These are phyloP conservation scores for Chaetomiaceae sp. DNA, from an alignment of 2,329 filamentous ascomycete genomes.

Conservation along the genomic window DNA sequence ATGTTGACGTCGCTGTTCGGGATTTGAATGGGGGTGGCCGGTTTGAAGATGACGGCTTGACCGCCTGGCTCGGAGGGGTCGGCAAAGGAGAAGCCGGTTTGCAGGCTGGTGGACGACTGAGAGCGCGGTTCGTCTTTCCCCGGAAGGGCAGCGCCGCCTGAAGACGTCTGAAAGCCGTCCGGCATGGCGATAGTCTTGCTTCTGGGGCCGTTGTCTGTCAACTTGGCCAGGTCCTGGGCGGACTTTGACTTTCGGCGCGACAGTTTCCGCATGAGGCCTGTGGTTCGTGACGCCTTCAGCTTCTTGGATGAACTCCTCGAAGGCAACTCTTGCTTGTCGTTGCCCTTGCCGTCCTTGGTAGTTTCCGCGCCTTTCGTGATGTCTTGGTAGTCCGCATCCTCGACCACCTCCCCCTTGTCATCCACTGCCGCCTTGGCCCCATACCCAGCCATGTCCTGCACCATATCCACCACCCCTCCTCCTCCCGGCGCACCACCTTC, in stretches of 20 bases:
- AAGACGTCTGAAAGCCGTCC: constrained; percentile 12
- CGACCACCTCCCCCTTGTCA: constrained; percentile 21
- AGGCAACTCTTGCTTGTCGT: constrained; percentile 27
- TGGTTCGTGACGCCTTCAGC: constrained; percentile 13
- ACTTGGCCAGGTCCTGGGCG: constrained; percentile 19
- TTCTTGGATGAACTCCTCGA: constrained; percentile 22
- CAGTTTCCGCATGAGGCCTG: constrained; percentile 24
- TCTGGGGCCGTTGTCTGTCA: constrained; percentile 16
- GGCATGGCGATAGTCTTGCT: constrained; percentile 31
- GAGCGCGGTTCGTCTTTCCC: constrained; percentile 10
- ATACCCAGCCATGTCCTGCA: constrained; percentile 50
- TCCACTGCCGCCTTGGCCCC: constrained; percentile 26
- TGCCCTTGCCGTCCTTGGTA: constrained; percentile 2
- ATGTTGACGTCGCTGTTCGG: constrained; percentile 86
- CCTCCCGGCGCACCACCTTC: constrained; percentile 51
- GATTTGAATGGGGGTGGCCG: constrained; percentile 62
- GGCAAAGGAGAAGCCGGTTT: constrained; percentile 20
- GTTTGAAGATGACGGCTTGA: constrained; percentile 74
- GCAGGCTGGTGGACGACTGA: constrained; percentile 17
- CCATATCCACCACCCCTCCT: constrained; percentile 45
- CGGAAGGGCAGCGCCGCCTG: constrained; percentile 8
- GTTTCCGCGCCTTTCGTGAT: constrained; percentile 7
- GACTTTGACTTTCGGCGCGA: constrained; percentile 21
- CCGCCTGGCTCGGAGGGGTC: constrained; percentile 53
- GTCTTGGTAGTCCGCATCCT: constrained; percentile 36